Evolutionary conservation across 2,329 filamentous ascomycete species (phyloP).

Genomic region (Ophiocordyceps camponoti-rufipedis): DNA sequence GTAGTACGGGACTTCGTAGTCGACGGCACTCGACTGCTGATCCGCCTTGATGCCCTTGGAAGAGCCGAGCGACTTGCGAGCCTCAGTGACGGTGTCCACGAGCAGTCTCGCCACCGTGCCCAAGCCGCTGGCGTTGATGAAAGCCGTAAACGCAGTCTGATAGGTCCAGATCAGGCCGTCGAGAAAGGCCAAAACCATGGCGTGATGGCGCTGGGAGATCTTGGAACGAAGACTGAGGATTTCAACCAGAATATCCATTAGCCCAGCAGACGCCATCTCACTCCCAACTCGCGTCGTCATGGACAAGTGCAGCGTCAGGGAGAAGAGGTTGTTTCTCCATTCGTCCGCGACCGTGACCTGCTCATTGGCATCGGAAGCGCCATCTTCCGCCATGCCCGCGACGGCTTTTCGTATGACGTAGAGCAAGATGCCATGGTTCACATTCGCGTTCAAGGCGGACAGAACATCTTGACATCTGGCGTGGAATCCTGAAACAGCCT

Average conservation of each 20-base stretch:
- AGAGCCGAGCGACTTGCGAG: constrained; percentile 45
- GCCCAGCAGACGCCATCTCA: constrained; percentile 72
- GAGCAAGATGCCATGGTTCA: constrained; percentile 88
- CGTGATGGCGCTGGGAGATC: constrained; percentile 68
- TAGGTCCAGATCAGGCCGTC: constrained; percentile 77
- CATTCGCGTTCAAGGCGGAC: constrained; percentile 81
- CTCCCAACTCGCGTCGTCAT: constrained; percentile 57
- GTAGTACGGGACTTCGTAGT: constrained; percentile 86
- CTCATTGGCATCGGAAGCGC: constrained; percentile 31
- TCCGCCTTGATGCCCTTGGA: constrained; percentile 54
- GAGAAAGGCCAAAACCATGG: constrained; percentile 70
- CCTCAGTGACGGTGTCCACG: constrained; percentile 55
- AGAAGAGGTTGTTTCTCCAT: constrained; percentile 81
- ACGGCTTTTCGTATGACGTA: constrained; percentile 87
- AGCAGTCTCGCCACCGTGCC: constrained; percentile 83
- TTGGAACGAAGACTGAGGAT: constrained; percentile 67
- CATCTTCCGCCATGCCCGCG: constrained; percentile 51
- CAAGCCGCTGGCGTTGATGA: constrained; percentile 68
- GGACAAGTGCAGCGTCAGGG: constrained; percentile 67
- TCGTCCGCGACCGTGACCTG: constrained; percentile 56
- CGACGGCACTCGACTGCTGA: constrained; percentile 62
- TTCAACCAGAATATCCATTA: constrained; percentile 81
- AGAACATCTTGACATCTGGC: constrained; percentile 65
- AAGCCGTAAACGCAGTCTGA: constrained; percentile 64
- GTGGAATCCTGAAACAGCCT: constrained; percentile 69